Evolutionary conservation across 2,329 filamentous ascomycete species (phyloP).

Genomic region (Ophiognomonia clavigignenti-juglandacearum): DNA sequence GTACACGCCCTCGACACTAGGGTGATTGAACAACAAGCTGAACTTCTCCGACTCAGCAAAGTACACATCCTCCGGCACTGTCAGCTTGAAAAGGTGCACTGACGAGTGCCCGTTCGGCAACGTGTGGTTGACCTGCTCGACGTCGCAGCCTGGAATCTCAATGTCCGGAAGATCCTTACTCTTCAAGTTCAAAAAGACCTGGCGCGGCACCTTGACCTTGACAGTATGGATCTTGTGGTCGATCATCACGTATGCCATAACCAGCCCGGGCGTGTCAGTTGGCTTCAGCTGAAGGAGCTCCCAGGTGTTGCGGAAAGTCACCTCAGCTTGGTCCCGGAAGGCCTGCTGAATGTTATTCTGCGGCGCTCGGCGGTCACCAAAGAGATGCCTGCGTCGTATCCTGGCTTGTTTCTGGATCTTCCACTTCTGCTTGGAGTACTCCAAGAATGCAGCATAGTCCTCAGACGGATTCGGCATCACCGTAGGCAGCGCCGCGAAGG

Average conservation of each 20-base stretch:
- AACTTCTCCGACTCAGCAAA: constrained; percentile 81
- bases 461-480: constrained; percentile 80
- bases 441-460: constrained; percentile 82
- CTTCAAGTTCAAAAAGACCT: constrained; percentile 89
- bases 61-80: constrained; percentile 83
- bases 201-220: constrained; percentile 83
- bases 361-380: constrained; percentile 74
- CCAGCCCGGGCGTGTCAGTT: constrained; percentile 79
- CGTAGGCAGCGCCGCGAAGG: constrained; percentile 75
- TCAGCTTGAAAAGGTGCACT: constrained; percentile 89
- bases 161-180: constrained; percentile 83
- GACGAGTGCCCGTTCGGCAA: constrained; percentile 94
- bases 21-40: constrained; percentile 78
- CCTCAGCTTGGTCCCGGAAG: constrained; percentile 88
- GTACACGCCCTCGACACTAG: constrained; percentile 95
- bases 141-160: constrained; percentile 76
- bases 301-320: constrained; percentile 90
- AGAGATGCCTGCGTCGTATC: constrained; percentile 79
- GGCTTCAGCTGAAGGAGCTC: constrained; percentile 84
- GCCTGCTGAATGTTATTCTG: constrained; percentile 59
- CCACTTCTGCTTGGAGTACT: constrained; percentile 98
- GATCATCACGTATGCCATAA: constrained; percentile 85
- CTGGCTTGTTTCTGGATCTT: constrained; percentile 93
- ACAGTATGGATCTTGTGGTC: constrained; percentile 86
- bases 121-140: constrained; percentile 90